Conservation (phyloP, 768 basidiomycete genomes). For the Tephrocybe rancida region DNA sequence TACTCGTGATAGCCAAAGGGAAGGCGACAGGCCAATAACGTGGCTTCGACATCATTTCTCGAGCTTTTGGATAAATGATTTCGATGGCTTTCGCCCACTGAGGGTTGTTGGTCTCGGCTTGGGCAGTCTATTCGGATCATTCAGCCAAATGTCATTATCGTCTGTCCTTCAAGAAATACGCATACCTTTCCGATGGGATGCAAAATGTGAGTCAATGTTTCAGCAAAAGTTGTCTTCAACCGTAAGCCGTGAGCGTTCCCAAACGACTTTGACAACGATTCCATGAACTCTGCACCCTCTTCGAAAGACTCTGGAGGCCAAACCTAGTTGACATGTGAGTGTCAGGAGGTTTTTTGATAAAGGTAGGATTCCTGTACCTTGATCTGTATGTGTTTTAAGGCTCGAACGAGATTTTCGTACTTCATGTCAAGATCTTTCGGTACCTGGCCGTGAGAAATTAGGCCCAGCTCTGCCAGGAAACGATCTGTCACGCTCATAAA, state of each 20-base stretch:
- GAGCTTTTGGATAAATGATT: slow-evolving; percentile 77
- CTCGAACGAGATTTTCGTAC: slow-evolving; percentile 84
- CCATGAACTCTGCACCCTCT: slow-evolving; percentile 90
- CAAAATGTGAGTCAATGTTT: slow-evolving; percentile 72
- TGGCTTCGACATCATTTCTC: slow-evolving; percentile 85
- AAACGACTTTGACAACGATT: slow-evolving; percentile 81
- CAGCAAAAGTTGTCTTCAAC: slow-evolving; percentile 85
- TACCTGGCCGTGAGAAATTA: slow-evolving; percentile 74
- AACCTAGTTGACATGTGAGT: slow-evolving; percentile 50
- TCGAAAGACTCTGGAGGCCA: slow-evolving; percentile 95
- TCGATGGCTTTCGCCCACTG: slow-evolving; percentile 94
- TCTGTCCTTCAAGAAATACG: not conserved
- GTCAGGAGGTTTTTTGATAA: not conserved
- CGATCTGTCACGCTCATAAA: slow-evolving; percentile 94
- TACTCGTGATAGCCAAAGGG: slow-evolving; percentile 77
- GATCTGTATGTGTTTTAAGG: slow-evolving; percentile 80
- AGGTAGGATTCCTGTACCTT: slow-evolving; percentile 49
- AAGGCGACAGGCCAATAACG: slow-evolving; percentile 90
- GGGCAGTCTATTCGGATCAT: slow-evolving; percentile 65
- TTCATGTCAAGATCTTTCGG: slow-evolving; percentile 80
- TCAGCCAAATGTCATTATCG: slow-evolving; percentile 2
- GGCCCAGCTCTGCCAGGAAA: slow-evolving; percentile 78
- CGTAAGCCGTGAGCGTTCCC: slow-evolving; percentile 81
- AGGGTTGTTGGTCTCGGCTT: slow-evolving; percentile 95
- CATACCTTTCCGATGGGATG: slow-evolving; percentile 87